Evolutionary conservation across 2,329 filamentous ascomycete species (phyloP), one percentile per base, ranked within the genome.

Genomic region (Beauveria caledonica): DNA sequence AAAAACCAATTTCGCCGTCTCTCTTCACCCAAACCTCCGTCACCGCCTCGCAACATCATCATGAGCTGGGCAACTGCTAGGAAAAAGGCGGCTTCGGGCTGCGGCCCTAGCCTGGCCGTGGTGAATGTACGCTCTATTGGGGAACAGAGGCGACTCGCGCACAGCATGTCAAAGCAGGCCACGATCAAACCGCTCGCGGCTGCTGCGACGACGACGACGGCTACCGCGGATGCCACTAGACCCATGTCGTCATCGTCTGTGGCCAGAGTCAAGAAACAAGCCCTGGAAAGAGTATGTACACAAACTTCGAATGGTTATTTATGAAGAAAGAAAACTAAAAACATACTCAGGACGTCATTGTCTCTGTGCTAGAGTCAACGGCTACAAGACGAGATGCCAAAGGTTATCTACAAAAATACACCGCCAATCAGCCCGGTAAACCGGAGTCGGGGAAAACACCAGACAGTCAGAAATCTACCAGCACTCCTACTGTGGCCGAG

Each of bases 311-410:
- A 44, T 23, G 2, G 21, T 42, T 13, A 17, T 11, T 3, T 39
- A 21, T n/a, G 23, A 9, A 17, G 23, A n/a, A 17, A 40, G 8
- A 17, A 17, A 27, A n/a, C 45, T 60, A 13, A 60, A 29, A 40
- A 7, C 5, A 8, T 23, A 40, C 33, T 13, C 65, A 92, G 87
- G 90, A 96, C 69, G 88, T 96, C 68, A 87, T 96, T 67, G 81
- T 95, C 36, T 92, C 91, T 17, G 84, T 97, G 3, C 79, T 99
- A 36, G 90, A 90, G 68, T 91, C 92, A 19, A 91, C 92, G 11
- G 89, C 92, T 6, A 97, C 93, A 0, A 96, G 92, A 74, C 86
- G 94, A 67, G 94, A 99, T 76, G 92, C 92, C 52, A 92, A 89
- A 73, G 86, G 90, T 42, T 99, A 97, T 70, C 81, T 99, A 17